Evolutionary conservation across 2,329 filamentous ascomycete species (phyloP), one percentile per base, ranked within the genome.

Genomic region (Ceratocystiopsis minuta): DNA sequence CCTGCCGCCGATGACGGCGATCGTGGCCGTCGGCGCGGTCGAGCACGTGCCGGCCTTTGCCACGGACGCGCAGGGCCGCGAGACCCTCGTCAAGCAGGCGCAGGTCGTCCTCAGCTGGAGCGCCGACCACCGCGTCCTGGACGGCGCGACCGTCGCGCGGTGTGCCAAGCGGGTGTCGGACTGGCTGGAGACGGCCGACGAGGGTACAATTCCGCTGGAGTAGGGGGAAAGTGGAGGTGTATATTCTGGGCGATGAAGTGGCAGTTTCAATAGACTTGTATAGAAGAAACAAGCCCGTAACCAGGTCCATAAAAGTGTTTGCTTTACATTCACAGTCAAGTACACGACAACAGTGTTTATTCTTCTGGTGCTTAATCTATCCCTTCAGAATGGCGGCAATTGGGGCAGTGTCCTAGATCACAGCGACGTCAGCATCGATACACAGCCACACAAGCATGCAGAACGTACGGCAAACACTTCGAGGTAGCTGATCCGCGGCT

Each of bases 81-180:
- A 58, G 57, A 12, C 54, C 55, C 38, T 58, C 57, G 38, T 58
- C 55, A n/a, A 55, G 46, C 40, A 55, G 39, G 56, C 85, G 85
- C 81, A 81, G 86, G 54, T 86, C 80, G 53, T 86, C 11, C 32
- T 33, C 32, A 33, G 32, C 32, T 33, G 32, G 32, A 33, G 32
- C 32, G 32, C 32, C 3, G 32, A 33, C 81, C 10, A 96, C 90
- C 55, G 96, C 90, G 1, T 94, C 78, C 18, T 80, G 75, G 1
- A 86, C 85, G 32, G 32, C 13, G 32, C 32, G 11, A 33, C 12
- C 90, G 80, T 62, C 96, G 96, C 1, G 90, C 88, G 32, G 81
- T 88, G 61, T 96, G 32, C 90, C 55, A 96, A 90, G 1, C 81
- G 88, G 1, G 90, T 98, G 60, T 84, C 93, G 63, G 96, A 90